Evolutionary conservation across 2,329 filamentous ascomycete genomes (phyloP).

Genomic region (Huntiella abstrusa): DNA sequence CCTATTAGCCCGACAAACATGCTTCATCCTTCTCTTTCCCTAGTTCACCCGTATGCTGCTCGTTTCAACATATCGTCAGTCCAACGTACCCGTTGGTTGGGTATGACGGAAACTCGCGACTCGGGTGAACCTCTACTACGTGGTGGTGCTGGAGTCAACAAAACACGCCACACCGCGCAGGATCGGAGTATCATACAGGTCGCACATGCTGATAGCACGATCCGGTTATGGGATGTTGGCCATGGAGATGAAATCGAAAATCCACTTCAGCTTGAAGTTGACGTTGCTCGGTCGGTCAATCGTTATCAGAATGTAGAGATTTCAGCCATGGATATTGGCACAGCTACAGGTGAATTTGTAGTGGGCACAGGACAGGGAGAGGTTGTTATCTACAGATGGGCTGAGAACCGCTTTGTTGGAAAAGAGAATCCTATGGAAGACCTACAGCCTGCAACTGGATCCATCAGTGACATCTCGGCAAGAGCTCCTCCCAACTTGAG

Average conservation of each 20-base stretch:
- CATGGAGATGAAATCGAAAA: slow-evolving; percentile 92
- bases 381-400: slow-evolving; percentile 73
- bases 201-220: slow-evolving; percentile 74
- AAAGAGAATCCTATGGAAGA: slow-evolving; percentile 32
- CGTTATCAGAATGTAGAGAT: slow-evolving; percentile 63
- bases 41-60: slow-evolving; percentile 78
- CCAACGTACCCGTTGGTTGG: slow-evolving; percentile 68
- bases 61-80: slow-evolving; percentile 53
- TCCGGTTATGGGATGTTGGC: slow-evolving; percentile 86
- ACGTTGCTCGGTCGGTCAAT: slow-evolving; percentile 65
- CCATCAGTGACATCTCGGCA: slow-evolving; percentile 53
- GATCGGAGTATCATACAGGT: slow-evolving; percentile 69
- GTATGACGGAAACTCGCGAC: slow-evolving; percentile 67
- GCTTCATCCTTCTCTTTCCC: slow-evolving; percentile 68
- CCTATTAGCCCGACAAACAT: slow-evolving; percentile 86
- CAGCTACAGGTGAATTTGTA: slow-evolving; percentile 67
- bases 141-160: slow-evolving; percentile 56
- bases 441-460: slow-evolving; percentile 41
- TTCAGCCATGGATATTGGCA: slow-evolving; percentile 59
- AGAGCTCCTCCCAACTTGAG: slow-evolving; percentile 55
- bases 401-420: slow-evolving; percentile 55
- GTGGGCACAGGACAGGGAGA: slow-evolving; percentile 72
- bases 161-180: slow-evolving; percentile 59
- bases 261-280: slow-evolving; percentile 58
- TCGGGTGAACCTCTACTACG: slow-evolving; percentile 60